Evolutionary conservation across 225 moss, liverwort and hornwort genomes (phyloP).

Genomic region (Physcomitrium patens): DNA sequence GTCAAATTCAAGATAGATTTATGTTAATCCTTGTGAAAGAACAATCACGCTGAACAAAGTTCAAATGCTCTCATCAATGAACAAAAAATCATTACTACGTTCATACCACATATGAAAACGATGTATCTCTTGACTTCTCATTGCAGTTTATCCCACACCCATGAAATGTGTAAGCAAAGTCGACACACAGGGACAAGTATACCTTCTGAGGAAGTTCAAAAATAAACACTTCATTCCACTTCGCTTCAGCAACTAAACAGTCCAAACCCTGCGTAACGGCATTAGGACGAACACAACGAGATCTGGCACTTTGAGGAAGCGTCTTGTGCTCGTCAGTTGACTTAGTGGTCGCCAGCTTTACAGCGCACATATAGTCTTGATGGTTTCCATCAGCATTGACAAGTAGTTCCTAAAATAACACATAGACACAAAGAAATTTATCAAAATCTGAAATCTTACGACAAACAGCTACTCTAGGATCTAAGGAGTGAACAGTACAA

Average conservation of each 20-base stretch:
- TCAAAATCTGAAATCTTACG: constrained; percentile 9
- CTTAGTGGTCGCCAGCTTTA: constrained; percentile 68
- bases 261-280: constrained; percentile 68
- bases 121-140: neutral
- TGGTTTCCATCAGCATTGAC: constrained; percentile 87
- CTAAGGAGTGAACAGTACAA: neutral
- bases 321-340: constrained; percentile 66
- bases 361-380: constrained; percentile 88
- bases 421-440: constrained; percentile 3
- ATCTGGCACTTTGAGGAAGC: constrained; percentile 90
- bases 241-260: constrained; percentile 70
- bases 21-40: neutral
- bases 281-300: constrained; percentile 81
- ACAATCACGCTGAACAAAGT: neutral
- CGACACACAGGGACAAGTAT: neutral
- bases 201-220: constrained; percentile 93
- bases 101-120: neutral
- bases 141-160: neutral
- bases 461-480: neutral
- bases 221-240: constrained; percentile 92
- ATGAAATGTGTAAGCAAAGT: neutral
- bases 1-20: neutral
- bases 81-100: neutral
- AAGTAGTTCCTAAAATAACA: constrained; percentile 62
- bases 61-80: neutral